Evolutionary conservation across 1,139 yeast species (phyloP).

Genomic region (Pichia sp.): DNA sequence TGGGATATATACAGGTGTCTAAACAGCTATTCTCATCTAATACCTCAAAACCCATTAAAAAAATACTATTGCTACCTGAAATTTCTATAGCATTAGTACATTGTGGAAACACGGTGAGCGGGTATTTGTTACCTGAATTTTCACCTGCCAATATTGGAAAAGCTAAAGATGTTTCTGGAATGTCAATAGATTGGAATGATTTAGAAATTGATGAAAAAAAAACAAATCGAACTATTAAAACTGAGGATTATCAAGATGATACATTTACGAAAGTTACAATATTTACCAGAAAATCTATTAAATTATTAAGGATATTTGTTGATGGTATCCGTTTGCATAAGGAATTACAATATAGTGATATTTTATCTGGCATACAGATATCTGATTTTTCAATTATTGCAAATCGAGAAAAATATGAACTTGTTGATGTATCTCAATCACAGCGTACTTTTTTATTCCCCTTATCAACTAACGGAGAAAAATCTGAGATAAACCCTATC

Average conservation of each 20-base stretch:
- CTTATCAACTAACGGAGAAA: slow-evolving; percentile 24
- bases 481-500: slow-evolving; percentile 36
- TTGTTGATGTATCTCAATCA: slow-evolving; percentile 57
- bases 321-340: slow-evolving; percentile 49
- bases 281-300: slow-evolving; percentile 52
- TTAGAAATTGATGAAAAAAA: slow-evolving; percentile 19
- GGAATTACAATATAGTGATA: slow-evolving; percentile 53
- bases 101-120: slow-evolving; percentile 48
- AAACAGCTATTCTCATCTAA: slow-evolving; percentile 39
- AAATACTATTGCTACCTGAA: slow-evolving; percentile 52
- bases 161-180: slow-evolving; percentile 51
- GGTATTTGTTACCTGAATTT: slow-evolving; percentile 73
- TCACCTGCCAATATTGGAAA: slow-evolving; percentile 71
- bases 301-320: slow-evolving; percentile 50
- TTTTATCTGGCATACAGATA: slow-evolving; percentile 46
- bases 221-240: slow-evolving; percentile 17
- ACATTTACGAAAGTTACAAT: slow-evolving; percentile 43
- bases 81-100: slow-evolving; percentile 57
- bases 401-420: slow-evolving; percentile 53
- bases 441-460: slow-evolving; percentile 68
- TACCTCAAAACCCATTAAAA: slow-evolving; percentile 40
- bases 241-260: slow-evolving; percentile 19
- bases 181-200: slow-evolving; percentile 32
- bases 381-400: slow-evolving; percentile 59
- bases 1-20: slow-evolving; percentile 55